phyloP scores from a whole-genome alignment of 164 flowering plant species.

The Platanus orientalis region DNA sequence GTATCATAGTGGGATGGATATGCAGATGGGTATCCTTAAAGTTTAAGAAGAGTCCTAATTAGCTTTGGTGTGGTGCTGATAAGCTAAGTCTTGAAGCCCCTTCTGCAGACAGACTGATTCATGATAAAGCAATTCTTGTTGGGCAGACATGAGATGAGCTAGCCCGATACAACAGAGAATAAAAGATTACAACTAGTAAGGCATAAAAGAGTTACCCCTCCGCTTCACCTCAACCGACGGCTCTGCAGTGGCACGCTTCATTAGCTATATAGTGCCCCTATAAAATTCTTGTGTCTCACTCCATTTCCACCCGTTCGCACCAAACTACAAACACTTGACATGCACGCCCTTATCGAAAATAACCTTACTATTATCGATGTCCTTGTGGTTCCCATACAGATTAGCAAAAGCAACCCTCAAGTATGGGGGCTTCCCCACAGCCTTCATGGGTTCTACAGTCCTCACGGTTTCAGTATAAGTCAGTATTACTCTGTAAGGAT shows the following conservation, averaged over 20 bases:
- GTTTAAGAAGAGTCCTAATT: too few species aligned
- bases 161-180: too few species aligned
- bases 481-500: slow-evolving; percentile 72
- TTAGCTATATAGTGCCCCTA: slow-evolving; percentile 74
- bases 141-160: too few species aligned
- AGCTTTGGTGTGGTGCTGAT: too few species aligned
- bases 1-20: too few species aligned
- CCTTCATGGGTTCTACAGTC: slow-evolving; percentile 94
- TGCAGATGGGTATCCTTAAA: too few species aligned
- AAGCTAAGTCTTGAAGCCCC: too few species aligned
- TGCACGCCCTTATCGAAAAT: slow-evolving; percentile 96
- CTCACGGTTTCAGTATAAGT: slow-evolving; percentile 94
- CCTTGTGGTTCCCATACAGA: slow-evolving; percentile 74
- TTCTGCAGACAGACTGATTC: too few species aligned
- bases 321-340: slow-evolving; percentile 82
- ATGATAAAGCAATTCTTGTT: too few species aligned
- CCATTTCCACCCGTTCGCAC: slow-evolving; percentile 99
- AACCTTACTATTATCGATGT: slow-evolving; percentile 78
- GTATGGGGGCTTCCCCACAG: slow-evolving; percentile 94
- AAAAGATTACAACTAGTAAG: too few species aligned
- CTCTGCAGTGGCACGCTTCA: slow-evolving; percentile 91
- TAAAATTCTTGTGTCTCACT: slow-evolving; percentile 73
- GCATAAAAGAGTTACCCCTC: slow-evolving; percentile 74
- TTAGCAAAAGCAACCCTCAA: slow-evolving; percentile 93
- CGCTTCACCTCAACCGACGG: slow-evolving; percentile 96